Conservation (phyloP, 495 filamentous ascomycete genomes). For the Lophium mytilinum region DNA sequence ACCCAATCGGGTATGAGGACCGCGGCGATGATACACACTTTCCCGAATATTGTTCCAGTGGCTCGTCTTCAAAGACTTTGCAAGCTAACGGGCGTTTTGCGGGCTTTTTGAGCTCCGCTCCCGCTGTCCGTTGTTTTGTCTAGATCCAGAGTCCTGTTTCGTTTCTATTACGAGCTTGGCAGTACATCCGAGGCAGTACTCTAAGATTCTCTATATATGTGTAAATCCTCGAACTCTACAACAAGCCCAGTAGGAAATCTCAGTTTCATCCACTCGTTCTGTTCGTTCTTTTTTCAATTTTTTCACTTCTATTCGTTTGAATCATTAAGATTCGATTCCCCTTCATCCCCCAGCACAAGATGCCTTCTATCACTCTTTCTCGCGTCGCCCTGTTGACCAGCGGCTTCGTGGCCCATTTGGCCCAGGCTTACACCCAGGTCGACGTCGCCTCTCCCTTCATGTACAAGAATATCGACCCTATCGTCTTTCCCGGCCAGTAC, state of each 20-base stretch:
- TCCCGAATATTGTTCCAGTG: not conserved
- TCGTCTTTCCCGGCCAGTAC: slow-evolving; percentile 31
- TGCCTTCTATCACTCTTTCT: slow-evolving; percentile 10
- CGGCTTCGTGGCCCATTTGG: slow-evolving; percentile 9
- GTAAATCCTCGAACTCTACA: no score
- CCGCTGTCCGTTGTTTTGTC: slow-evolving; percentile 5
- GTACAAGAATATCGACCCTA: slow-evolving; percentile 33
- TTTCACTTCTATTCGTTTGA: slow-evolving; percentile 4
- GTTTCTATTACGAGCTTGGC: not conserved
- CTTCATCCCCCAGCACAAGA: slow-evolving; percentile 4
- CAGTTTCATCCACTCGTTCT: not conserved
- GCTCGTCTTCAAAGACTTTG: not conserved
- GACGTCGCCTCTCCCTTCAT: slow-evolving; percentile 25
- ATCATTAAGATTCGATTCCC: not conserved
- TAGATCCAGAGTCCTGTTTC: not conserved
- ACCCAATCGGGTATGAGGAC: not conserved
- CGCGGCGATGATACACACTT: slow-evolving; percentile 1
- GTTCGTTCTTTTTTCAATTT: not conserved
- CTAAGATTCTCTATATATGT: no score
- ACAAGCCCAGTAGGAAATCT: no score
- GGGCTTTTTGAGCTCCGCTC: not conserved
- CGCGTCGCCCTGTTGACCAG: slow-evolving; percentile 11
- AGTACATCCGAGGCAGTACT: no score
- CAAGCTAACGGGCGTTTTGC: not conserved
- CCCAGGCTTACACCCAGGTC: slow-evolving; percentile 25